Evolutionary conservation across 345 rosid genomes (phyloP).

Genomic region (Bruguiera gymnorhiza): DNA sequence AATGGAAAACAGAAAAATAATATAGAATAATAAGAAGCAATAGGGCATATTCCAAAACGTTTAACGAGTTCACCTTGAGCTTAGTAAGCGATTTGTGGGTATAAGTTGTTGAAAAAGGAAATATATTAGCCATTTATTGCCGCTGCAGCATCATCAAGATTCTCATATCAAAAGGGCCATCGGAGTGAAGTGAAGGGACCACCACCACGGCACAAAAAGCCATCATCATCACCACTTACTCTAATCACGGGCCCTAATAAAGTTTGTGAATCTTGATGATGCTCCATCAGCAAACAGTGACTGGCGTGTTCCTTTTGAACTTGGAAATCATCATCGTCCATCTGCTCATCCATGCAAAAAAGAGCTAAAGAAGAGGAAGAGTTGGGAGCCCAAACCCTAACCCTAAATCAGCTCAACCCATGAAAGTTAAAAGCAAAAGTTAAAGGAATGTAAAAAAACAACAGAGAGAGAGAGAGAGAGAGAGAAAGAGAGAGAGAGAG

Average conservation of each 20-base stretch:
- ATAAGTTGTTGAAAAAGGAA: background rate
- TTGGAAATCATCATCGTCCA: constrained; percentile 4
- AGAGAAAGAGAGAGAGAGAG: background rate
- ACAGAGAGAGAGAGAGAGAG: background rate
- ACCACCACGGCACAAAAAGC: constrained; percentile 7
- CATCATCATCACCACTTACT: constrained; percentile 10
- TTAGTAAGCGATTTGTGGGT: background rate
- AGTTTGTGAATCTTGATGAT: constrained; percentile 89
- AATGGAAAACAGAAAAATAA: background rate
- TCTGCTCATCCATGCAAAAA: constrained; percentile 9
- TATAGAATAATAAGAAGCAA: no score
- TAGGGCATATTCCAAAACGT: no score
- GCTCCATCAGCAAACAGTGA: constrained; percentile 75
- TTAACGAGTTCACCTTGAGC: no score
- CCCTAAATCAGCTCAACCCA: constrained; percentile 15
- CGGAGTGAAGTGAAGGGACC: constrained; percentile 9
- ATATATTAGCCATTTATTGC: constrained; percentile 55
- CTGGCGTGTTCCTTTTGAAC: constrained; percentile 35
- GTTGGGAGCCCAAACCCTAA: constrained; percentile 43
- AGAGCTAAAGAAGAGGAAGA: constrained; percentile 13
- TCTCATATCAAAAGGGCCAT: constrained; percentile 43
- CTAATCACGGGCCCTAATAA: constrained; percentile 24
- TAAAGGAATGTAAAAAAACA: no score
- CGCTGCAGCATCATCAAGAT: constrained; percentile 99
- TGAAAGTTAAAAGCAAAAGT: background rate